Percentiles rank a stretch among this genome's conserved stretches.
These are phyloP conservation scores for slime mould (Dictyostelium discoideum) DNA, from an alignment of 78 protist species.

Conservation along the genomic window DNA sequence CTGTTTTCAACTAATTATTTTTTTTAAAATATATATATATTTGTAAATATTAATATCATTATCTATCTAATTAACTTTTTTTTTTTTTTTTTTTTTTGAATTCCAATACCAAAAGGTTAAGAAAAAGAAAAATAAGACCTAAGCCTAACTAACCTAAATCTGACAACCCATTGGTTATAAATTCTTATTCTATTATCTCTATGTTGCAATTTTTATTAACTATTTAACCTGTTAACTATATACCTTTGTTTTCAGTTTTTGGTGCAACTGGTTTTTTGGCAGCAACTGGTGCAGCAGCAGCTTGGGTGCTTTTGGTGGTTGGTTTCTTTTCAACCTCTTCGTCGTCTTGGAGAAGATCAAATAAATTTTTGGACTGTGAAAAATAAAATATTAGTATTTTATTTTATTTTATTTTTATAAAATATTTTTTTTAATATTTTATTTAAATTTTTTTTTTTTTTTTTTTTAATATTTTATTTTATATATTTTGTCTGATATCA, in stretches of 20 bases:
- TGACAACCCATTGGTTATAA: neutral
- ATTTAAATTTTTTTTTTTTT: too few relatives aligned
- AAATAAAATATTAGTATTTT: neutral
- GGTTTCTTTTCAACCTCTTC: constrained; percentile 24
- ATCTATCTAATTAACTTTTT: too few relatives aligned
- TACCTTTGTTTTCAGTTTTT: constrained; percentile 34
- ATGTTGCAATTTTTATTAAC: neutral
- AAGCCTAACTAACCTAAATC: neutral
- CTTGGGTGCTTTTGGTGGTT: neutral
- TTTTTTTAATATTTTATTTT: too few relatives aligned
- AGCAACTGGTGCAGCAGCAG: neutral
- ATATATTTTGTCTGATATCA: too few relatives aligned
- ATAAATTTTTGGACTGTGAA: constrained; percentile 16
- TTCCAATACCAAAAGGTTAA: neutral
- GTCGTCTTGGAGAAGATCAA: constrained; percentile 77
- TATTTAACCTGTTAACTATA: neutral
- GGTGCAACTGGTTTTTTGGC: neutral
- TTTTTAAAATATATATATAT: neutral
- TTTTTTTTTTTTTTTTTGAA: neutral
- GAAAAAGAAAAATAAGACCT: neutral
- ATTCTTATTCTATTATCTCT: neutral
- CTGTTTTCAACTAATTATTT: neutral
- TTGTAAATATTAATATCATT: too few relatives aligned
- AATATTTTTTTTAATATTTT: too few relatives aligned
- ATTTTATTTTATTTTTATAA: too few relatives aligned